Percentiles rank a stretch among this genome's conserved stretches.
Evolutionary conservation across 202 grass and related monocot species (phyloP).

Genomic region (Digitaria exilis): DNA sequence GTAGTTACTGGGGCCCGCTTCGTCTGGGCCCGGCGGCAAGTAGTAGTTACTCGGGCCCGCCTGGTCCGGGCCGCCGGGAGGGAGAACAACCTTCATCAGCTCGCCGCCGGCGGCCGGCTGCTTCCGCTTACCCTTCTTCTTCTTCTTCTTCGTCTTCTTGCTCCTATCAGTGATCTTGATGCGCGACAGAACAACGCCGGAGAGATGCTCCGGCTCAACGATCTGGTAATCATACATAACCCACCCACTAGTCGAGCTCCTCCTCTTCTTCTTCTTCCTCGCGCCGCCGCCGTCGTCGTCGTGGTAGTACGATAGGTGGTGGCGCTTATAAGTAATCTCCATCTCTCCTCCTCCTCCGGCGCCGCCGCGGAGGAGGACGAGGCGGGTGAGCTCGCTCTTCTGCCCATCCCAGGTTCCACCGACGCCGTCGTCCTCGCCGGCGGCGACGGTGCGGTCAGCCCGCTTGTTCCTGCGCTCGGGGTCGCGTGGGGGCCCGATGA

Average conservation of each 20-base stretch:
- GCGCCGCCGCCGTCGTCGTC: no score
- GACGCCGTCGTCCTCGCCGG: neutral
- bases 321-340: neutral
- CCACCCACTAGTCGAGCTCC: neutral
- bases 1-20: neutral
- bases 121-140: neutral
- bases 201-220: neutral
- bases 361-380: neutral
- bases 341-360: neutral
- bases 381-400: neutral
- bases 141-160: neutral
- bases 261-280: no score
- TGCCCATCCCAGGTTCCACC: conserved; percentile 19
- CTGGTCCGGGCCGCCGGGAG: neutral
- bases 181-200: neutral
- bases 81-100: no score
- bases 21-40: neutral
- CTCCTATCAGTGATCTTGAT: neutral
- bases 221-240: conserved; percentile 31
- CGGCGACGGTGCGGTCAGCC: neutral
- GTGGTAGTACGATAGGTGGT: conserved; percentile 6
- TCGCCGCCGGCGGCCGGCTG: no score
- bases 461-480: neutral
- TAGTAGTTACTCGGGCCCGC: neutral
- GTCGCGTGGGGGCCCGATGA: neutral